Evolutionary conservation across 2,329 filamentous ascomycete species (phyloP).

Genomic region (Fusarium transvaalense): DNA sequence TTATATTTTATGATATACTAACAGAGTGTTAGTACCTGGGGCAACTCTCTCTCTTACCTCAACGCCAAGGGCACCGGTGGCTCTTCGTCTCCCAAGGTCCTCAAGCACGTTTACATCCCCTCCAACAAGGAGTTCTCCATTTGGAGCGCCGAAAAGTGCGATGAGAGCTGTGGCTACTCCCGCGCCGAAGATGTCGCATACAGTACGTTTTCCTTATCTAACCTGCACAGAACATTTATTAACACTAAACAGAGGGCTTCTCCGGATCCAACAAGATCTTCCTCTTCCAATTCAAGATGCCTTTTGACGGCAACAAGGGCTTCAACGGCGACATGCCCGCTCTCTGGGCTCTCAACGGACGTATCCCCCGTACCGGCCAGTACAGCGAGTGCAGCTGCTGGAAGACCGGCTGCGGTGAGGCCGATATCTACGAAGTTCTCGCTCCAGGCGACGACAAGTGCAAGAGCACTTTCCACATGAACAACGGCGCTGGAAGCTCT

Average conservation of each 20-base stretch:
- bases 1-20: neutral
- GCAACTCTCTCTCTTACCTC: constrained; percentile 61
- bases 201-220: constrained; percentile 50
- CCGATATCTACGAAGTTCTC: constrained; percentile 81
- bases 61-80: constrained; percentile 57
- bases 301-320: constrained; percentile 64
- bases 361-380: constrained; percentile 77
- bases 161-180: constrained; percentile 59
- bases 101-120: constrained; percentile 56
- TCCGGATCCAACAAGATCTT: constrained; percentile 77
- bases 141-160: constrained; percentile 59
- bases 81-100: constrained; percentile 55
- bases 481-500: constrained; percentile 72
- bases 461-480: constrained; percentile 78
- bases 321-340: constrained; percentile 77
- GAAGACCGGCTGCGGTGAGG: constrained; percentile 76
- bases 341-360: constrained; percentile 80
- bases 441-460: constrained; percentile 72
- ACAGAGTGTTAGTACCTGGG: constrained; percentile 54
- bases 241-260: constrained; percentile 71
- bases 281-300: constrained; percentile 81
- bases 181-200: constrained; percentile 60
- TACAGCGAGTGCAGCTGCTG: constrained; percentile 82
- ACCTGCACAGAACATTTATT: neutral
- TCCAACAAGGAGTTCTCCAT: constrained; percentile 63